Percentiles rank a stretch among this genome's conserved stretches.
Conservation (phyloP, 768 basidiomycete genomes). For the Clavulina sp. region DNA sequence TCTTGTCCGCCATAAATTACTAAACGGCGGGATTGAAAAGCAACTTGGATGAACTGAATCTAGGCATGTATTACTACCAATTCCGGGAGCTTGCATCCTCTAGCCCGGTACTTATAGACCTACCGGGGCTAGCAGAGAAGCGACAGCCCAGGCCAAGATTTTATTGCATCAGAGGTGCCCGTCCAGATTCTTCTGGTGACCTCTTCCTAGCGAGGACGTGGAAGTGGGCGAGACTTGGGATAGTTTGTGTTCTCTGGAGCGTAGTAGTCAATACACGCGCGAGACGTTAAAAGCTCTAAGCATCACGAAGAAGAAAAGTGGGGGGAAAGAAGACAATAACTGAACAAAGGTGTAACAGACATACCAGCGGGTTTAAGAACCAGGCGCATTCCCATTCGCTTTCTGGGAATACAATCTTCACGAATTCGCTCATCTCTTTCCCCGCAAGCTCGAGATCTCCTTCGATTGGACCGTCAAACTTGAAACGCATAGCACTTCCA, state of each 20-base stretch:
- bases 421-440: slow-evolving; percentile 41
- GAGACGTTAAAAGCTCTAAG: background rate
- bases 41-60: no score
- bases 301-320: slow-evolving; percentile 1
- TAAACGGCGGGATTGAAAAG: no score
- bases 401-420: slow-evolving; percentile 50
- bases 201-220: slow-evolving; percentile 55
- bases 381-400: slow-evolving; percentile 76
- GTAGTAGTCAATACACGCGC: slow-evolving; percentile 26
- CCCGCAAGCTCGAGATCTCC: slow-evolving; percentile 48
- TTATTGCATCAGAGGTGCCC: no score
- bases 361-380: slow-evolving; percentile 77
- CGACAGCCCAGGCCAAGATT: no score
- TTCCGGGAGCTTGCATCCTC: no score
- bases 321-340: no score
- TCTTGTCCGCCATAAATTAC: no score
- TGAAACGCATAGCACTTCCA: slow-evolving; percentile 20
- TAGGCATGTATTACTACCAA: no score
- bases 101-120: no score
- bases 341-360: no score
- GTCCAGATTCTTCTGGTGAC: background rate
- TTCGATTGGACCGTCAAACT: no score
- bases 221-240: slow-evolving; percentile 65
- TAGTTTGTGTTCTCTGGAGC: slow-evolving; percentile 70
- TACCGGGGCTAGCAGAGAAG: no score